These are phyloP conservation scores for Gossypium anomalum DNA, from an alignment of 345 rosid species.

Conservation along the genomic window DNA sequence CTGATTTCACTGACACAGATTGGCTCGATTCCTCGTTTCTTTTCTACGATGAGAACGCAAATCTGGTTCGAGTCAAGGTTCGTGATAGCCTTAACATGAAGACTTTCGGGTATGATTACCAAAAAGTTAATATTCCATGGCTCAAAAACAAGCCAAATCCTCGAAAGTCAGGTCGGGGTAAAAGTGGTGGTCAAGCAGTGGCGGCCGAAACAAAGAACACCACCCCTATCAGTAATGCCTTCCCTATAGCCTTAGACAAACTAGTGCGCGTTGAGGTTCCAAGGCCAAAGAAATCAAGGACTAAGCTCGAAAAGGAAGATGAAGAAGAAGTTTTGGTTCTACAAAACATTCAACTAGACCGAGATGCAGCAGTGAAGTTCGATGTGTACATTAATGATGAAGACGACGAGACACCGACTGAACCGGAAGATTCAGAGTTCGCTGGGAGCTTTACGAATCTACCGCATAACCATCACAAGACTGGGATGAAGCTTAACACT, in stretches of 20 bases:
- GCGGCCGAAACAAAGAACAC: neutral
- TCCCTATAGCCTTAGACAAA: neutral
- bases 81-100: slow-evolving; percentile 38
- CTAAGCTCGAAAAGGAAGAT: neutral
- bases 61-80: slow-evolving; percentile 50
- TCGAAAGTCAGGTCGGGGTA: neutral
- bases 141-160: neutral
- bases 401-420: neutral
- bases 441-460: neutral
- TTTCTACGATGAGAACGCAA: slow-evolving; percentile 55
- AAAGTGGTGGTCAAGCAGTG: neutral
- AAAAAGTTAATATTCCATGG: neutral
- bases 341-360: neutral
- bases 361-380: neutral
- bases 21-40: slow-evolving; percentile 49
- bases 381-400: neutral
- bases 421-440: neutral
- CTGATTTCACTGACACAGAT: neutral
- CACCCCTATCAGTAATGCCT: neutral
- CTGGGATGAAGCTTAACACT: neutral
- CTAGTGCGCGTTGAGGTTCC: neutral
- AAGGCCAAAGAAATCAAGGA: slow-evolving; percentile 2
- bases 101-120: neutral
- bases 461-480: neutral
- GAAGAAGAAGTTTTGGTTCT: neutral